Evolutionary conservation across 148 eudicot species (phyloP).

Genomic region (Arctostaphylos glauca): DNA sequence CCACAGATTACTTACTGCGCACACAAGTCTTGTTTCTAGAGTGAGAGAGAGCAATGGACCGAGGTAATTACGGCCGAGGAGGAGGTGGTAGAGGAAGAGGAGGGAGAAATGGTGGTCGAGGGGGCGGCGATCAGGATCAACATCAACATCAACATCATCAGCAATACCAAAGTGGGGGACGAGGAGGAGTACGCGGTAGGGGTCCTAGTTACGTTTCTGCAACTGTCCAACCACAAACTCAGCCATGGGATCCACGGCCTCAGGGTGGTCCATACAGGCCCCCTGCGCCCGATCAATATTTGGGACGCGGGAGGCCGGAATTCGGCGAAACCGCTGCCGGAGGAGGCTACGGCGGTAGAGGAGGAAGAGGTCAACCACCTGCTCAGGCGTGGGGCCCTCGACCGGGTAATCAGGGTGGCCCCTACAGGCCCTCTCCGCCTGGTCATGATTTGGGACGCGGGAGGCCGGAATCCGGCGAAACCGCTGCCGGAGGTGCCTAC

Average conservation of each 20-base stretch:
- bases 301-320: not conserved
- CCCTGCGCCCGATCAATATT: not conserved
- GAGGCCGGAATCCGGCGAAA: not conserved
- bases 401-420: not conserved
- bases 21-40: not conserved
- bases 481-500: not conserved
- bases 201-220: not conserved
- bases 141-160: not conserved
- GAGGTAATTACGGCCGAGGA: not conserved
- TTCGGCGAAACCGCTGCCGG: not conserved
- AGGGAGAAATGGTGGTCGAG: not conserved
- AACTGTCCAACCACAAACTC: not conserved
- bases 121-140: conserved; percentile 5
- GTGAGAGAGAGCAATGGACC: not conserved
- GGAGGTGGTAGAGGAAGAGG: not conserved
- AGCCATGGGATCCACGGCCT: not conserved
- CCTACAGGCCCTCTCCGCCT: not conserved
- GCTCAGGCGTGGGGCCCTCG: conserved; percentile 3
- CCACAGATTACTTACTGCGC: not conserved
- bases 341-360: not conserved
- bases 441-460: not conserved
- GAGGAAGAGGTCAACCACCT: not conserved
- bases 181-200: not conserved
- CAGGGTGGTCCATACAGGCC: not conserved
- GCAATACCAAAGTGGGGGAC: not conserved